Conservation (phyloP, 2,329 filamentous ascomycete species). For the Chaetomium strumarium region DNA sequence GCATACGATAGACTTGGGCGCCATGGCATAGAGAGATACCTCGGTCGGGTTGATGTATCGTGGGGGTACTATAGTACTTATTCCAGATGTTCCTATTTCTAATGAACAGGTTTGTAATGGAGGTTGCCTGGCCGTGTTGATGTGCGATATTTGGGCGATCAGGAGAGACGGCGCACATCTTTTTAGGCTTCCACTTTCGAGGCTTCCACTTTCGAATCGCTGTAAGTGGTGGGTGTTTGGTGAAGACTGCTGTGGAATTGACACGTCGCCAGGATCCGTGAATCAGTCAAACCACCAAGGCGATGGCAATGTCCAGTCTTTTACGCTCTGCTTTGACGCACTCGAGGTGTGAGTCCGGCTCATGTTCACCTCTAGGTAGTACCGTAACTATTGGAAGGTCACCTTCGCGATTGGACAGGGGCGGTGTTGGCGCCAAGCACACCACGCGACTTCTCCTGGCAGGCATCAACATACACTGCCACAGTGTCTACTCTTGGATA, state of each 20-base stretch:
- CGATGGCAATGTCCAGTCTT: background rate
- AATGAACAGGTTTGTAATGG: background rate
- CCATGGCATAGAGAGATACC: constrained; percentile 16
- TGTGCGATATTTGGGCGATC: background rate
- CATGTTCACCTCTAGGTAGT: too few relatives aligned
- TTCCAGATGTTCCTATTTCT: background rate
- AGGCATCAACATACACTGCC: too few relatives aligned
- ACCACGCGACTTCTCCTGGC: too few relatives aligned
- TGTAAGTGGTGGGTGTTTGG: background rate
- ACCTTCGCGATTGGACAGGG: background rate
- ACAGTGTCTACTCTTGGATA: too few relatives aligned
- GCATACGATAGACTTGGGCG: constrained; percentile 13
- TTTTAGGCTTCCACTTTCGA: constrained; percentile 4
- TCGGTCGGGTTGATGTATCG: background rate
- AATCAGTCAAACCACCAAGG: background rate
- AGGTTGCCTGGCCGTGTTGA: background rate
- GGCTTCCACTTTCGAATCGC: background rate
- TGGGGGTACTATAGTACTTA: background rate
- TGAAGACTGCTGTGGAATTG: background rate
- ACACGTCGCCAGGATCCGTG: background rate
- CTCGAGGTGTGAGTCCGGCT: too few relatives aligned
- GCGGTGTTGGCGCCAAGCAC: constrained; percentile 1
- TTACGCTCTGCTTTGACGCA: background rate
- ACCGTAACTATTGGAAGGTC: too few relatives aligned
- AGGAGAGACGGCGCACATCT: background rate